Percentiles rank a stretch among this genome's conserved stretches.
Conservation (phyloP, 352 stramenopile species). For the Halophytophthora polymorphica region DNA sequence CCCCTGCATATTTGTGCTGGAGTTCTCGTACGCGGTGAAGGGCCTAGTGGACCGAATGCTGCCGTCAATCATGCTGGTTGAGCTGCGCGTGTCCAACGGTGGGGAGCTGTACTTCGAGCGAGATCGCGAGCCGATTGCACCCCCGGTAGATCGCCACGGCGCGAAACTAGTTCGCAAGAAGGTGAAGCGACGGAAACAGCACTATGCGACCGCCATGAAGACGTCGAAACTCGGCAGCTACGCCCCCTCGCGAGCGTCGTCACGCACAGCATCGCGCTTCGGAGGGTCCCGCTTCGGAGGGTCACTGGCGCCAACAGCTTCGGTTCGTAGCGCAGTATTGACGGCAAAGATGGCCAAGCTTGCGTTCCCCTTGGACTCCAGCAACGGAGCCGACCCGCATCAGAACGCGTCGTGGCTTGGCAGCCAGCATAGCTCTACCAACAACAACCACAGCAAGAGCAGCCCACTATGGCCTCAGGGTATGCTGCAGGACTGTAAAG, state of each 20-base stretch:
- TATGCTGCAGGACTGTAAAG: background rate
- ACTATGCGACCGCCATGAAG: constrained; percentile 13
- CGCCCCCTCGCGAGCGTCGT: constrained; percentile 30
- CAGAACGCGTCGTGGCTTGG: constrained; percentile 12
- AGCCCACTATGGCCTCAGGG: constrained; percentile 8
- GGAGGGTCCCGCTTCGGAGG: constrained; percentile 11
- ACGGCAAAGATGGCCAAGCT: constrained; percentile 33
- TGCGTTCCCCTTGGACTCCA: constrained; percentile 12
- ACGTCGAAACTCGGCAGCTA: constrained; percentile 17
- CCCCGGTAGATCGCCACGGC: constrained; percentile 18
- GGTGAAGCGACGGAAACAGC: constrained; percentile 18
- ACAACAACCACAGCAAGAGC: constrained; percentile 14
- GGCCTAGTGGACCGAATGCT: constrained; percentile 20
- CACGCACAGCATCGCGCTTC: constrained; percentile 29
- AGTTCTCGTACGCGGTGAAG: constrained; percentile 20
- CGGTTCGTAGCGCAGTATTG: constrained; percentile 18
- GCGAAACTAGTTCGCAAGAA: constrained; percentile 20
- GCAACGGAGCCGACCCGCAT: constrained; percentile 1
- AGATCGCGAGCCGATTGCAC: constrained; percentile 12
- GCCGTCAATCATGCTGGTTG: constrained; percentile 15
- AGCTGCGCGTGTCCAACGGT: constrained; percentile 7
- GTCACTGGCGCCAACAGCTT: constrained; percentile 9
- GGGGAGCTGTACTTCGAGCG: constrained; percentile 15
- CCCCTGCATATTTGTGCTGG: background rate
- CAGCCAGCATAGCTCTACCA: constrained; percentile 14